Percentiles rank a stretch among this genome's conserved stretches.
phyloP scores from a whole-genome alignment of 2,329 filamentous ascomycete genomes.

The Fusarium foetens region DNA sequence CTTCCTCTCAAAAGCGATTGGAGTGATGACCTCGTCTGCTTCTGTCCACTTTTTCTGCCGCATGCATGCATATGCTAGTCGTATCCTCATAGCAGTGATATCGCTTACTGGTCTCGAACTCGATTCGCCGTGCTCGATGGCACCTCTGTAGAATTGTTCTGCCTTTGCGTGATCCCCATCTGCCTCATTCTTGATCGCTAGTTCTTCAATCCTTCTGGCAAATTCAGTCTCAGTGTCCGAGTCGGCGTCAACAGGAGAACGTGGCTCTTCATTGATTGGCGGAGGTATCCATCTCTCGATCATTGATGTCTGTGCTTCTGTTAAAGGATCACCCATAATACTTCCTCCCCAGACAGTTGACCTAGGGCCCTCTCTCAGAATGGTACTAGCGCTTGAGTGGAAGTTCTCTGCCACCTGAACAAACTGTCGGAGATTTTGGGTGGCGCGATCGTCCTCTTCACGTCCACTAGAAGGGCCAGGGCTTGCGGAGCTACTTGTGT shows the following conservation, averaged over 20 bases:
- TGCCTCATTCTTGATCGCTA: neutral
- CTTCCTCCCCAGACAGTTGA: neutral
- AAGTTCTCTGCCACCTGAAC: neutral
- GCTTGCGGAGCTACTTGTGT: neutral
- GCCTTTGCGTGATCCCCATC: neutral
- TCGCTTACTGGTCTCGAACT: neutral
- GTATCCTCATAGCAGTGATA: neutral
- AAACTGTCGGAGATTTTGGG: neutral
- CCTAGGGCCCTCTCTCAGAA: neutral
- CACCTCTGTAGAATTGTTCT: neutral
- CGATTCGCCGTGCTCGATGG: neutral
- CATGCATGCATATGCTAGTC: neutral
- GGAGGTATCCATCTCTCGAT: neutral
- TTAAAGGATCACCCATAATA: neutral
- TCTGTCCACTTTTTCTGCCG: neutral
- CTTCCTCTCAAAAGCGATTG: neutral
- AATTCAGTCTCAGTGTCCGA: neutral
- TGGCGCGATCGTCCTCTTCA: neutral
- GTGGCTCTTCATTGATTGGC: neutral
- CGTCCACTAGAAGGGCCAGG: neutral
- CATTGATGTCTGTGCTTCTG: neutral
- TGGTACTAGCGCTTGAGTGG: neutral
- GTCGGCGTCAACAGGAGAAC: neutral
- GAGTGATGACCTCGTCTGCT: neutral
- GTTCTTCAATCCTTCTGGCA: neutral